Evolutionary conservation across 2,329 filamentous ascomycete genomes (phyloP).

Genomic region (Xylariaceae sp.): DNA sequence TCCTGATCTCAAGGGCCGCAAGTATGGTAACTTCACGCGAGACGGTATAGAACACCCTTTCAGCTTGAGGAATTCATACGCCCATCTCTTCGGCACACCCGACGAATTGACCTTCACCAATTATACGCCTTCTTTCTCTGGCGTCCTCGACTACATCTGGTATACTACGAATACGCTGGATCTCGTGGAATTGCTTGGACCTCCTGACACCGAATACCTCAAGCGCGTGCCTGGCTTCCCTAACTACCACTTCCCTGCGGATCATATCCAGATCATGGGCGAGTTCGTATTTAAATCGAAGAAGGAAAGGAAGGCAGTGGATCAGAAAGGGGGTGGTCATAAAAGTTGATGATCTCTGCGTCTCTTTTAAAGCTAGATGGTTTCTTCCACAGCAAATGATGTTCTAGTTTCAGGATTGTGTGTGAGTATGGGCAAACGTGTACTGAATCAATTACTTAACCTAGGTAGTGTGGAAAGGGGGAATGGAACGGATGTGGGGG

Average conservation of each 20-base stretch:
- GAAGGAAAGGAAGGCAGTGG: constrained; percentile 67
- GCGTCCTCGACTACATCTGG: constrained; percentile 96
- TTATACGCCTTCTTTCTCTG: constrained; percentile 89
- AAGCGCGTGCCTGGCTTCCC: constrained; percentile 87
- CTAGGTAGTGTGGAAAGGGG: too few species aligned
- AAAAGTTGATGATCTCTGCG: constrained; percentile 12
- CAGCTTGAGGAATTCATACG: constrained; percentile 86
- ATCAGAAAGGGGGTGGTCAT: constrained; percentile 23
- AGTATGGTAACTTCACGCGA: constrained; percentile 90
- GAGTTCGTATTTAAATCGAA: constrained; percentile 86
- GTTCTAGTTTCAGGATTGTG: too few species aligned
- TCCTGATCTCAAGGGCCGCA: constrained; percentile 70
- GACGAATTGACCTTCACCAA: constrained; percentile 92
- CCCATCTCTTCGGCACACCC: constrained; percentile 72
- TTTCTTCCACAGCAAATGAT: too few species aligned
- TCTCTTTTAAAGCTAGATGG: too few species aligned
- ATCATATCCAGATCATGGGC: constrained; percentile 84
- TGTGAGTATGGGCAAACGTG: too few species aligned
- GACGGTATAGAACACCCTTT: constrained; percentile 94
- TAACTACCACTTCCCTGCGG: constrained; percentile 89
- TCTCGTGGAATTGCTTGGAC: constrained; percentile 77
- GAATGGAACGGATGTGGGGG: too few species aligned
- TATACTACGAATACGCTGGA: constrained; percentile 89
- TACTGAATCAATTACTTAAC: too few species aligned
- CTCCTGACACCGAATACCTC: constrained; percentile 81